Conservation (phyloP, 2,329 filamentous ascomycete genomes). For the Beauveria australis region DNA sequence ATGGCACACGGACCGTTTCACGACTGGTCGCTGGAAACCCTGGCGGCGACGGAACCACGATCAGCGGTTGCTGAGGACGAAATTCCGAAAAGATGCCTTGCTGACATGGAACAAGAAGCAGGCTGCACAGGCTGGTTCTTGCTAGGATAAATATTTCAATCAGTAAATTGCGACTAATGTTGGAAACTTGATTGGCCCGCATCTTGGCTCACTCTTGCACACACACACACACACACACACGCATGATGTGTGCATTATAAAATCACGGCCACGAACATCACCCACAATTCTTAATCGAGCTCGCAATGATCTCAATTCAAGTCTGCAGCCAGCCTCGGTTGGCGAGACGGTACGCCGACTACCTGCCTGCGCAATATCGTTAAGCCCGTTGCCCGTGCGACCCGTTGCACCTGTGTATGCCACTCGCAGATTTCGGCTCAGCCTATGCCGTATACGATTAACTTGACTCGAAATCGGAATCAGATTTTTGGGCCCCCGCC, state of each 20-base stretch:
- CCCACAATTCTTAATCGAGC: too few relatives aligned
- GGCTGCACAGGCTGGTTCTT: neutral
- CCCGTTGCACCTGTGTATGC: neutral
- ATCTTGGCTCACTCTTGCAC: neutral
- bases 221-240: neutral
- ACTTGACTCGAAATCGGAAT: neutral
- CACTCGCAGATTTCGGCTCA: neutral
- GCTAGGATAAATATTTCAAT: neutral
- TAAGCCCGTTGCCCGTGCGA: neutral
- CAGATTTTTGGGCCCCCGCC: neutral
- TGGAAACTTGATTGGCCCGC: neutral
- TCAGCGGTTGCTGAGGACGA: neutral
- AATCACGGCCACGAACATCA: too few relatives aligned
- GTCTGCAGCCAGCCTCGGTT: neutral
- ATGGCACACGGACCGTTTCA: slow-evolving; percentile 1
- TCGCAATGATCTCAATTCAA: neutral
- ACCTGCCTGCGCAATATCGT: neutral
- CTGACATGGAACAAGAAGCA: neutral
- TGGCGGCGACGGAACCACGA: neutral
- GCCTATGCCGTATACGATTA: neutral
- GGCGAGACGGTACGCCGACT: neutral
- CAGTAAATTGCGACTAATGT: neutral
- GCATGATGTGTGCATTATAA: neutral
- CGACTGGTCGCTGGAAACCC: neutral
- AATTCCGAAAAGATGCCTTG: neutral